A percentile compares a stretch with the other conserved stretches of the same genome.
Conservation (phyloP, 495 filamentous ascomycete genomes). For the Wilcoxina mikolae region DNA sequence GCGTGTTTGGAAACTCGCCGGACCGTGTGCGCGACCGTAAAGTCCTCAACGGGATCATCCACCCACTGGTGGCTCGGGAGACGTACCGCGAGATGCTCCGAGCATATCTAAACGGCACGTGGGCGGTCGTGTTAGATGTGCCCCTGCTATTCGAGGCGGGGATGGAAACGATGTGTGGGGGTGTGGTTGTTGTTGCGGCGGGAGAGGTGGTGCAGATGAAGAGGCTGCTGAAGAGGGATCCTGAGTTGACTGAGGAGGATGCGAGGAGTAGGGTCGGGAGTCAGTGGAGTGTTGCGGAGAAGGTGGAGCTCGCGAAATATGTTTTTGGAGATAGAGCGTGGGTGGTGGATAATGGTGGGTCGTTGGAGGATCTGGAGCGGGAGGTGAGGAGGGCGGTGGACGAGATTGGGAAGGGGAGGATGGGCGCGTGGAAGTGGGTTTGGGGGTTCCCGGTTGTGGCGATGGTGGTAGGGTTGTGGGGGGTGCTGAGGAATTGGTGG, state of each 20-base stretch:
- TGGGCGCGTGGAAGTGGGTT: slow-evolving; percentile 69
- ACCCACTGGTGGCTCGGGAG: slow-evolving; percentile 66
- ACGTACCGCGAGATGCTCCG: slow-evolving; percentile 47
- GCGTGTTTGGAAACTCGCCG: slow-evolving; percentile 64
- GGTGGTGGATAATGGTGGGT: slow-evolving; percentile 78
- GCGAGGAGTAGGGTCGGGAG: slow-evolving; percentile 66
- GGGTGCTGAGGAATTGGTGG: slow-evolving; percentile 49
- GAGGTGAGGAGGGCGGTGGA: slow-evolving; percentile 49
- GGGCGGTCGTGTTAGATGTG: slow-evolving; percentile 87
- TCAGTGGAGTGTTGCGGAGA: slow-evolving; percentile 70
- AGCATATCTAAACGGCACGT: slow-evolving; percentile 53
- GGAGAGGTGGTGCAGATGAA: slow-evolving; percentile 66
- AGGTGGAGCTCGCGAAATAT: slow-evolving; percentile 50
- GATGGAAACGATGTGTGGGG: slow-evolving; percentile 65
- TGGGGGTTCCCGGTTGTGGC: slow-evolving; percentile 59
- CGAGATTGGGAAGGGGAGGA: slow-evolving; percentile 46
- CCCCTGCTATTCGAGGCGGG: slow-evolving; percentile 78
- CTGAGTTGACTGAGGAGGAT: slow-evolving; percentile 51
- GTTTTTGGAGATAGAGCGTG: slow-evolving; percentile 40
- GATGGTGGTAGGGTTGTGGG: slow-evolving; percentile 47
- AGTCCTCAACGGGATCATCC: slow-evolving; percentile 77
- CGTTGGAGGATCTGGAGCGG: slow-evolving; percentile 45
- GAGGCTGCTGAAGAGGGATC: slow-evolving; percentile 56
- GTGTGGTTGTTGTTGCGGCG: slow-evolving; percentile 73
- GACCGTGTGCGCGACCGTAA: slow-evolving; percentile 50